Base-by-base conservation (phyloP, 2,329 filamentous ascomycete genomes). In the Escovopsis sp. region DNA sequence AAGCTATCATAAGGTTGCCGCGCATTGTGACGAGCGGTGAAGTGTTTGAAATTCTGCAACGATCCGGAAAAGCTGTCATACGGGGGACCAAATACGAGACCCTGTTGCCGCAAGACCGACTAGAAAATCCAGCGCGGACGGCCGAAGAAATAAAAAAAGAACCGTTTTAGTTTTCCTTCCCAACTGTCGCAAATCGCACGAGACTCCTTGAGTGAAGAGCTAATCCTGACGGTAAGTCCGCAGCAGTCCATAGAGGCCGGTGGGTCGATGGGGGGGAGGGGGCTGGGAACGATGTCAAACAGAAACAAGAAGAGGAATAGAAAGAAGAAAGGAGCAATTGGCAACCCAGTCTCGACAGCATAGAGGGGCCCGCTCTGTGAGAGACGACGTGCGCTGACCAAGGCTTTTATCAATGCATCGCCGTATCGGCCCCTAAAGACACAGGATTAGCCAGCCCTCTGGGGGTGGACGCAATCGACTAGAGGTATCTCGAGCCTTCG, bases 51-150 rank as follows among this genome's bases (percentile, higher is more conserved):
- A 60, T 57, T 62, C 47, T 62, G 59, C 52, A 57, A 54, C 51
- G 54, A 56, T 59, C 56, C 57, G 58, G 56, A 59, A 20, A 30
- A 57, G 58, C 53, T 61, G 60, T 53, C 56, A 61, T 55, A 60
- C 50, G 53, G 53, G 53, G 54, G 55, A 53, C 57, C 57, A 55
- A 30, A 36, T 58, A 53, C 51, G 56, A 54, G 54, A 58, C 50
- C 56, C 53, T 51, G 57, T 61, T 51, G 57, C 53, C 53, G 55
- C 54, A 58, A 57, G 54, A 53, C 53, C 53, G 58, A 57, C 57
- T 53, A 57, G 50, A 55, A 54, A 44, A 52, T 48, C 53, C 52
- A 56, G 51, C 55, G 58, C 51, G 50, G 55, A 50, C 54, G 52
- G 55, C 54, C 56, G 56, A 55, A 49, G 43, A 16, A 53, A 51